Conservation (phyloP, 2,329 filamentous ascomycete genomes). For the Fusarium sp. region DNA sequence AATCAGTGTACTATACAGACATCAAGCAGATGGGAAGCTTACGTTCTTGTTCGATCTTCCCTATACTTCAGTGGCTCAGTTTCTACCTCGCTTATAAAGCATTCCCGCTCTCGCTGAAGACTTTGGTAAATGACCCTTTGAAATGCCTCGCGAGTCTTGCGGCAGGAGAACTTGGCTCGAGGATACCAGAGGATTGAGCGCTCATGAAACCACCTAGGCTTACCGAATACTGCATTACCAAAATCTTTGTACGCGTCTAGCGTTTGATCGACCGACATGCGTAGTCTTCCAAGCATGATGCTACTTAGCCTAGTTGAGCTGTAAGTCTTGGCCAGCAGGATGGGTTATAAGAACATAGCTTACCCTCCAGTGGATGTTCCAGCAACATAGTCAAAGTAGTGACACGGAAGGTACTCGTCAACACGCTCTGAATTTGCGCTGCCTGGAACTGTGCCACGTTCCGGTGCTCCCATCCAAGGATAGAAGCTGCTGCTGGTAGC, state of each 20-base stretch:
- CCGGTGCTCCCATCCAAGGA: neutral
- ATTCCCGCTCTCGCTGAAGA: neutral
- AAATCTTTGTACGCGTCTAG: neutral
- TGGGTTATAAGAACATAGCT: too few relatives aligned
- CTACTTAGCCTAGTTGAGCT: neutral
- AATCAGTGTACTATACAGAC: neutral
- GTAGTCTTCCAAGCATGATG: neutral
- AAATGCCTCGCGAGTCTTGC: neutral
- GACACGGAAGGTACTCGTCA: neutral
- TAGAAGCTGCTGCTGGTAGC: neutral
- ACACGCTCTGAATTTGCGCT: neutral
- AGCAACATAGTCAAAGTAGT: neutral
- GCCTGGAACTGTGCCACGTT: fast-evolving
- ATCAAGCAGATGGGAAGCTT: too few relatives aligned
- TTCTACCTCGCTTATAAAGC: fast-evolving
- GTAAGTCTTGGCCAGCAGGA: fast-evolving
- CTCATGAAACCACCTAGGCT: constrained; percentile 15
- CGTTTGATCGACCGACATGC: neutral
- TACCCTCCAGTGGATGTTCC: neutral
- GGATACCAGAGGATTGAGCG: neutral
- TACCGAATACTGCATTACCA: neutral
- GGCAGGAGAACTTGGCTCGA: constrained; percentile 6
- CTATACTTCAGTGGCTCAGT: neutral
- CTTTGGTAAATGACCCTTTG: fast-evolving
- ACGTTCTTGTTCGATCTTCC: neutral